Percentiles rank a stretch among this genome's conserved stretches.
These are phyloP conservation scores for Tulasnella sp. DNA, from an alignment of 768 basidiomycete species.

Conservation along the genomic window DNA sequence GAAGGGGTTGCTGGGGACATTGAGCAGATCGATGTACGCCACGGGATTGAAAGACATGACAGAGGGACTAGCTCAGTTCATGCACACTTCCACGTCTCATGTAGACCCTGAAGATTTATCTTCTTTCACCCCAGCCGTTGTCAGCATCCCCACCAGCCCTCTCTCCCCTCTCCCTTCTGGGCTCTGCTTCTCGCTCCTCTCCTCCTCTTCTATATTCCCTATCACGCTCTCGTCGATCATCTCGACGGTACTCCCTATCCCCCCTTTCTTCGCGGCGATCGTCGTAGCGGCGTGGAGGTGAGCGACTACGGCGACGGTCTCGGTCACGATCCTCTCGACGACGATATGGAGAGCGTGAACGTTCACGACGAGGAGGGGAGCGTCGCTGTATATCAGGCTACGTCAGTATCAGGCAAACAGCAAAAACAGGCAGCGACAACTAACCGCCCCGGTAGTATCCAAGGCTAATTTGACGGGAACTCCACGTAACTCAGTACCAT, in stretches of 20 bases:
- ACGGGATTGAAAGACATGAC: too few relatives aligned
- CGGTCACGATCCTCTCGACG: constrained; percentile 42
- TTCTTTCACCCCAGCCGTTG: too few relatives aligned
- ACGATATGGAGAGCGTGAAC: constrained; percentile 63
- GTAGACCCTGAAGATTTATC: too few relatives aligned
- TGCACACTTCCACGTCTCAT: too few relatives aligned
- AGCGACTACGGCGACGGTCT: constrained; percentile 33
- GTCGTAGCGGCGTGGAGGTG: constrained; percentile 46
- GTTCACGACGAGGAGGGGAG: constrained; percentile 45
- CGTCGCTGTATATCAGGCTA: constrained; percentile 18
- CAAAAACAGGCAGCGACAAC: constrained; percentile 14
- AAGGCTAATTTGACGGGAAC: constrained; percentile 57
- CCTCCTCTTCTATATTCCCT: too few relatives aligned
- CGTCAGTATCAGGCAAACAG: constrained; percentile 9
- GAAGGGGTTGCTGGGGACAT: too few relatives aligned
- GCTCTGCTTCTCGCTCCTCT: too few relatives aligned
- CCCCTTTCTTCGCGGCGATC: constrained; percentile 55
- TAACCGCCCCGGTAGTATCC: constrained; percentile 32
- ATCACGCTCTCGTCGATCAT: constrained; percentile 82
- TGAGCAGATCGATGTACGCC: too few relatives aligned
- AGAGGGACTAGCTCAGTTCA: too few relatives aligned
- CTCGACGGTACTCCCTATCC: constrained; percentile 56
- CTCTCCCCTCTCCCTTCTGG: too few relatives aligned
- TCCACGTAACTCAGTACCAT: constrained; percentile 79
- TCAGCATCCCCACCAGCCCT: too few relatives aligned